These are phyloP conservation scores for Pseudevernia furfuracea DNA, from an alignment of 495 filamentous ascomycete species.

Conservation along the genomic window DNA sequence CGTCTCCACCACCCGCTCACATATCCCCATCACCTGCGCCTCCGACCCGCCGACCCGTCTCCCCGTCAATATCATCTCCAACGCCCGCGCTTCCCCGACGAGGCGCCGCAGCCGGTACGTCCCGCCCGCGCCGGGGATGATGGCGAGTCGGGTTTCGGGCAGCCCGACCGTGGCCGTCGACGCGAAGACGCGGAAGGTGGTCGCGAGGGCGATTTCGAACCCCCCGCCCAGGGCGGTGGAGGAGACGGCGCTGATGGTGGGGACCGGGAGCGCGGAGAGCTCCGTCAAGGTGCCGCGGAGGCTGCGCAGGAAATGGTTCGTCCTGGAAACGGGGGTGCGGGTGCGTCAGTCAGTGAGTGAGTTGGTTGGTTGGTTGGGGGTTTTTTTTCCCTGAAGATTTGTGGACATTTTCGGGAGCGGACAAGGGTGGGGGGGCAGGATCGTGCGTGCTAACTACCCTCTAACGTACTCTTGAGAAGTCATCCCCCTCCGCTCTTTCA, in stretches of 20 bases:
- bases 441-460: no score
- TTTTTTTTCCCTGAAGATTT: no score
- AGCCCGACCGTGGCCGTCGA: constrained; percentile 67
- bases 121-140: constrained; percentile 90
- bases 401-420: no score
- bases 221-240: constrained; percentile 84
- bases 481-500: constrained; percentile 79
- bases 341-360: no score
- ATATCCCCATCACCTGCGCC: constrained; percentile 76
- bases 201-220: constrained; percentile 80
- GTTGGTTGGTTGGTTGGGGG: neutral
- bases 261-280: constrained; percentile 67
- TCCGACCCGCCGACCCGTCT: constrained; percentile 69
- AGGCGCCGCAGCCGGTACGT: constrained; percentile 74
- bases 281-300: constrained; percentile 64
- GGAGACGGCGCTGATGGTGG: constrained; percentile 78
- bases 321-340: no score
- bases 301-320: constrained; percentile 61
- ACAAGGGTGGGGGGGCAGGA: neutral
- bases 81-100: constrained; percentile 65
- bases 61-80: constrained; percentile 81
- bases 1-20: constrained; percentile 59
- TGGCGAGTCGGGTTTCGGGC: constrained; percentile 84
- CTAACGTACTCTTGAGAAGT: constrained; percentile 57
- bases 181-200: constrained; percentile 74